Percentiles rank a stretch among this genome's conserved stretches.
Evolutionary conservation across 345 rosid species (phyloP).

Genomic region (Lenwebbia sp.): DNA sequence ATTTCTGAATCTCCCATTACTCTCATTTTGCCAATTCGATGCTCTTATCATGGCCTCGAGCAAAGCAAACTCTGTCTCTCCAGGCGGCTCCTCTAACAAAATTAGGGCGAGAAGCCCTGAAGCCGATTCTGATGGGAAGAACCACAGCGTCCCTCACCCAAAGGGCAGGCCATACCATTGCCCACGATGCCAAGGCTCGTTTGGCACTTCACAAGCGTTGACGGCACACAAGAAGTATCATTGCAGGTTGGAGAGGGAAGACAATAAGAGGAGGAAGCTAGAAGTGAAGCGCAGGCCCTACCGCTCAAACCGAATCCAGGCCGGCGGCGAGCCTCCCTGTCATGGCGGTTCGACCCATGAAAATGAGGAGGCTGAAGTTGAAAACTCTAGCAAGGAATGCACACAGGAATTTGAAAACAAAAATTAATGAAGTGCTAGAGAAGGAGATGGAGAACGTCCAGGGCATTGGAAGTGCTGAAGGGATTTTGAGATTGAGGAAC

Average conservation of each 20-base stretch:
- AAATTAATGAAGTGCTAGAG: neutral
- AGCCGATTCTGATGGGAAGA: slow-evolving; percentile 8
- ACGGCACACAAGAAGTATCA: slow-evolving; percentile 11
- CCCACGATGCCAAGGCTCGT: slow-evolving; percentile 6
- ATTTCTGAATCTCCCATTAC: neutral
- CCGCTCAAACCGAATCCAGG: neutral
- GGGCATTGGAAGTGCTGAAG: neutral
- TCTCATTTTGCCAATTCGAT: neutral
- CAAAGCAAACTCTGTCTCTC: neutral
- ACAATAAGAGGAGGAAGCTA: slow-evolving; percentile 7
- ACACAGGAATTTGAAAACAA: neutral
- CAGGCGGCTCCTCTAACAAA: neutral
- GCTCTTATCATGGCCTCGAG: neutral
- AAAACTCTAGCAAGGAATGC: neutral
- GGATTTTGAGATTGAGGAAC: neutral
- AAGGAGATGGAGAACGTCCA: neutral
- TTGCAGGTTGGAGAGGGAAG: slow-evolving; percentile 5
- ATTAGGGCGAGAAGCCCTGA: neutral
- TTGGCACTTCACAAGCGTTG: slow-evolving; percentile 2
- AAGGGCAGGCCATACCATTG: slow-evolving; percentile 15
- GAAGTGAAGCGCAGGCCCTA: slow-evolving; percentile 4
- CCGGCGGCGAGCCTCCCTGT: neutral
- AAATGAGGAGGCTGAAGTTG: neutral
- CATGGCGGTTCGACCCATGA: neutral
- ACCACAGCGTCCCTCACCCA: slow-evolving; percentile 8